Conservation (phyloP, 768 basidiomycete genomes). For the Rhodotorula sphaerocarpa region DNA sequence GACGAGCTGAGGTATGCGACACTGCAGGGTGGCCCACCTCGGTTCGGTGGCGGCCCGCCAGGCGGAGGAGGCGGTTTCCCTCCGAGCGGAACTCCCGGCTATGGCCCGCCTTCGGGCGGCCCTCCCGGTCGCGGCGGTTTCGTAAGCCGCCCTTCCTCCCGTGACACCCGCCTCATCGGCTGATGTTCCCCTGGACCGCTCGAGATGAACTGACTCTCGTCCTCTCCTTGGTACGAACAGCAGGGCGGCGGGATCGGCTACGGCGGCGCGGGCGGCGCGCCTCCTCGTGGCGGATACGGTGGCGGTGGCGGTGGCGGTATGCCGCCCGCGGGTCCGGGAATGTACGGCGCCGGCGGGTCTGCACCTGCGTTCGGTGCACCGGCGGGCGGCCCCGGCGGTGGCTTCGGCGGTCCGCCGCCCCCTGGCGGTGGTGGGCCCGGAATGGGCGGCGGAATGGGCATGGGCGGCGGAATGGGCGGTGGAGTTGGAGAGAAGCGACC, state of each 20-base stretch:
- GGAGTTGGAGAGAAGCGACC: conserved; percentile 37
- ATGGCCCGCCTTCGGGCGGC: neutral
- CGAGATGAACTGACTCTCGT: too few species aligned
- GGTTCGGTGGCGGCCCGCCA: neutral
- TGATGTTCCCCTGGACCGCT: too few species aligned
- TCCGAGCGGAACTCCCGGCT: neutral
- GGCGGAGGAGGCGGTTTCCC: conserved; percentile 13
- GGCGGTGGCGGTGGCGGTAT: conserved; percentile 8
- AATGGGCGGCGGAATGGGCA: neutral
- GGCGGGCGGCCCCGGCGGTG: too few species aligned
- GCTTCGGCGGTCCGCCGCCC: neutral
- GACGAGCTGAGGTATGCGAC: too few species aligned
- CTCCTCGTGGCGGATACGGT: conserved; percentile 40
- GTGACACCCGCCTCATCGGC: too few species aligned
- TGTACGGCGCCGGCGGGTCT: neutral
- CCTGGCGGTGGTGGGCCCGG: too few species aligned
- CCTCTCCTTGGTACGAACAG: neutral
- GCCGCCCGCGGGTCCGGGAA: neutral
- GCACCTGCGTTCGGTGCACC: neutral
- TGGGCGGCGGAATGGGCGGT: too few species aligned
- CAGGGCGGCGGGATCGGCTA: conserved; percentile 1
- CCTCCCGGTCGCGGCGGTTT: neutral
- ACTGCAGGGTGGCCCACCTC: too few species aligned
- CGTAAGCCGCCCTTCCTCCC: too few species aligned
- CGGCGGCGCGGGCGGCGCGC: neutral